A percentile compares a stretch with the other conserved stretches of the same genome.
Conservation (phyloP, 2,329 filamentous ascomycete species). For the Clarireedia sp. region DNA sequence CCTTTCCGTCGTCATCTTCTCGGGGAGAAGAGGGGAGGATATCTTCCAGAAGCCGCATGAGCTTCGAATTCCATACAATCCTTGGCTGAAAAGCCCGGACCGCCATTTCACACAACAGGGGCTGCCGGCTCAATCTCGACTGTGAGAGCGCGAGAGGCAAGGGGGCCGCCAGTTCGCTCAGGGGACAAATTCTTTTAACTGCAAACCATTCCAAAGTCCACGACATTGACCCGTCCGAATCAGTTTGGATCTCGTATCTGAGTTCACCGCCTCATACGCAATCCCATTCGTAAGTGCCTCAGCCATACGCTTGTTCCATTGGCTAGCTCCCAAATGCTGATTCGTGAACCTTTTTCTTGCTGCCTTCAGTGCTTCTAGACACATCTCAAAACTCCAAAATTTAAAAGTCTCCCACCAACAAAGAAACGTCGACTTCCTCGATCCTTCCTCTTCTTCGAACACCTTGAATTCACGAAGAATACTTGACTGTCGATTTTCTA, state of each 20-base stretch:
- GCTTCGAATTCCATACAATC: constrained; percentile 4
- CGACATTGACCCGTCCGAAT: background rate
- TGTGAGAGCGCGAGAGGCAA: background rate
- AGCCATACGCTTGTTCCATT: too few relatives aligned
- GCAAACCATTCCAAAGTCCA: background rate
- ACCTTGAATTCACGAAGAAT: background rate
- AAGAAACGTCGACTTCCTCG: background rate
- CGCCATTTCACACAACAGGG: background rate
- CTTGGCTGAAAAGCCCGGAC: constrained; percentile 8
- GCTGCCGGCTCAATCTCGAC: background rate
- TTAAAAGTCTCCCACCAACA: background rate
- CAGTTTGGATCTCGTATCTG: background rate
- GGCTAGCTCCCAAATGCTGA: constrained; percentile 13
- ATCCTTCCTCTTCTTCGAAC: background rate
- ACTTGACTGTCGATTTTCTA: background rate
- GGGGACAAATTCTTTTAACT: background rate
- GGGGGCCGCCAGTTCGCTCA: constrained; percentile 5
- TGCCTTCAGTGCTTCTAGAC: constrained; percentile 11
- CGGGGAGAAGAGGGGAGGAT: background rate
- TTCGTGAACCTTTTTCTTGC: constrained; percentile 8
- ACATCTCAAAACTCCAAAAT: constrained; percentile 17
- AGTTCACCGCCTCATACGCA: background rate
- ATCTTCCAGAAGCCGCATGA: constrained; percentile 8
- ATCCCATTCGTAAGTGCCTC: background rate
- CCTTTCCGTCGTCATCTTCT: background rate